Percentiles rank a stretch among this genome's conserved stretches.
phyloP scores from a whole-genome alignment of 331 rosid genomes.

The Saraca asoca region DNA sequence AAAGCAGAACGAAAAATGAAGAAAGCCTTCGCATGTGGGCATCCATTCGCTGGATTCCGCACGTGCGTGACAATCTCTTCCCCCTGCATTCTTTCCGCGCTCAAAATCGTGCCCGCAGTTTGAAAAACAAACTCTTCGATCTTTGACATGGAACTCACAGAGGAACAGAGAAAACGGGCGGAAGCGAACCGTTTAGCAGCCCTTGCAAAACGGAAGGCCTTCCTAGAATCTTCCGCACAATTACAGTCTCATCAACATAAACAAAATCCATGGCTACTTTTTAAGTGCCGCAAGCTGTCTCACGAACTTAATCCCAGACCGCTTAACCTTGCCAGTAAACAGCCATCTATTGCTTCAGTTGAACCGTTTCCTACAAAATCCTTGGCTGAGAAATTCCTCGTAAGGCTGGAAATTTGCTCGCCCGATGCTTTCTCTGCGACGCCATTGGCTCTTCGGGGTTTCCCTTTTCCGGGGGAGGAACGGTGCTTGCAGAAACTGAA shows the following conservation, averaged over 20 bases:
- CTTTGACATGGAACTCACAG: constrained; percentile 83
- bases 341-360: not conserved
- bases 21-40: no score
- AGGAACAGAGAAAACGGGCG: constrained; percentile 65
- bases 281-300: constrained; percentile 70
- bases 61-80: no score
- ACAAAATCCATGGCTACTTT: constrained; percentile 54
- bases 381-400: constrained; percentile 48
- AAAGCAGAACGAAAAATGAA: no score
- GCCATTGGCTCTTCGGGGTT: constrained; percentile 44
- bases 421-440: constrained; percentile 70
- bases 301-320: constrained; percentile 32
- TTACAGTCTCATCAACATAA: constrained; percentile 22
- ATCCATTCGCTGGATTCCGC: no score
- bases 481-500: constrained; percentile 45
- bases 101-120: not conserved
- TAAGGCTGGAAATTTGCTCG: constrained; percentile 72
- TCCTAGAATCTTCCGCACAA: constrained; percentile 43
- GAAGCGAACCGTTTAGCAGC: constrained; percentile 87
- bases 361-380: constrained; percentile 17
- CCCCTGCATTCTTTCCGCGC: constrained; percentile 15
- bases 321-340: not conserved
- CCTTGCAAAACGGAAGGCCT: constrained; percentile 70
- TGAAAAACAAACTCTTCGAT: not conserved
- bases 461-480: constrained; percentile 50